Percentiles rank a stretch among this genome's conserved stretches.
These are phyloP conservation scores for Cucumis cinereus DNA, from an alignment of 306 rosid species.

Conservation along the genomic window DNA sequence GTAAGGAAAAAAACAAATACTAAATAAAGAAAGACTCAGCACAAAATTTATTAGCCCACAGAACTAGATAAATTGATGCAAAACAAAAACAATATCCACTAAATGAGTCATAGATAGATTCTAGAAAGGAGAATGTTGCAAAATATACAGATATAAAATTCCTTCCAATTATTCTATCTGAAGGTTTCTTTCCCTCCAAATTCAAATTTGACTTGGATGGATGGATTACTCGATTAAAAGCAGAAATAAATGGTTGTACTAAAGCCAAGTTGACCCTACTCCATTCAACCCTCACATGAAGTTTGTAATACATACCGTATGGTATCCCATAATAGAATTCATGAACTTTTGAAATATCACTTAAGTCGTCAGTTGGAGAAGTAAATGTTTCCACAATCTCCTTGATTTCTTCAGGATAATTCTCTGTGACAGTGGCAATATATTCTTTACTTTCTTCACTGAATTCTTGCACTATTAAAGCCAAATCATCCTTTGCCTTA, in stretches of 20 bases:
- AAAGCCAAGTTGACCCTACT: background rate
- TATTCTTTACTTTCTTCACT: conserved; percentile 68
- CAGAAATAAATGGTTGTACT: background rate
- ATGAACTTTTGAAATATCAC: conserved; percentile 37
- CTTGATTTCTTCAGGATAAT: conserved; percentile 69
- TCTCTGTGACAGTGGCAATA: conserved; percentile 48
- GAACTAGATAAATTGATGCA: background rate
- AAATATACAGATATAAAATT: background rate
- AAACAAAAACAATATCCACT: background rate
- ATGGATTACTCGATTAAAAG: background rate
- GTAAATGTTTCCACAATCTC: conserved; percentile 67
- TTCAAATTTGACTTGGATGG: background rate
- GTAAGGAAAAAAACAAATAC: too few relatives aligned
- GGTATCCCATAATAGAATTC: conserved; percentile 92
- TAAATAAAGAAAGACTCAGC: conserved; percentile 1
- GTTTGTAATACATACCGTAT: conserved; percentile 50
- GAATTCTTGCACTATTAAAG: conserved; percentile 47
- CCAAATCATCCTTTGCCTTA: conserved; percentile 51
- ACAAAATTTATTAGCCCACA: background rate
- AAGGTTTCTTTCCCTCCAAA: background rate
- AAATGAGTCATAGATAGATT: background rate
- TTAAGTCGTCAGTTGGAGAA: conserved; percentile 44
- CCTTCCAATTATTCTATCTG: background rate
- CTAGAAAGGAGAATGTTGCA: background rate
- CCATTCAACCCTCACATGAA: conserved; percentile 4